Evolutionary conservation across 495 filamentous ascomycete species (phyloP).

Genomic region (Lasiosphaeriaceae sp.): DNA sequence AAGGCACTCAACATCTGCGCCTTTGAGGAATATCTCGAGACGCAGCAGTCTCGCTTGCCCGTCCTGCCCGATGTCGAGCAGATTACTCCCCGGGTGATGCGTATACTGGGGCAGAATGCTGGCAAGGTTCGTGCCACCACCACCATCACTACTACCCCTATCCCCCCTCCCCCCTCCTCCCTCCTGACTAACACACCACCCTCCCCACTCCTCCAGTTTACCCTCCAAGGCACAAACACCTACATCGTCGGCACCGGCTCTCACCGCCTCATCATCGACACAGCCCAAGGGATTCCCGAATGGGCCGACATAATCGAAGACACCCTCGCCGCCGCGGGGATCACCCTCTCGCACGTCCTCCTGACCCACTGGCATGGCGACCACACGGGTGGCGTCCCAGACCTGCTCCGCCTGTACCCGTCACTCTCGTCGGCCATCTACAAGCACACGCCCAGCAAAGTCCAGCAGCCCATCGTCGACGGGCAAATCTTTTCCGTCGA

Average conservation of each 20-base stretch:
- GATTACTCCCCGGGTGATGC: slow-evolving; percentile 39
- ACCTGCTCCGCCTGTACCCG: slow-evolving; percentile 47
- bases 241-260: slow-evolving; percentile 65
- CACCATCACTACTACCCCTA: too few relatives aligned
- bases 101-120: slow-evolving; percentile 31
- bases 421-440: slow-evolving; percentile 50
- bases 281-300: slow-evolving; percentile 54
- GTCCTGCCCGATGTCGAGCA: slow-evolving; percentile 35
- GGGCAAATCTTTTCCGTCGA: slow-evolving; percentile 64
- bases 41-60: slow-evolving; percentile 32
- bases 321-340: slow-evolving; percentile 55
- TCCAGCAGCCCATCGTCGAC: slow-evolving; percentile 54
- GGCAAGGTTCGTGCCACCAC: too few relatives aligned
- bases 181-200: neutral
- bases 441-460: slow-evolving; percentile 42
- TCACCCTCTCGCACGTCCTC: slow-evolving; percentile 50
- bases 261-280: slow-evolving; percentile 64
- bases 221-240: slow-evolving; percentile 60
- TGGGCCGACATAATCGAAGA: slow-evolving; percentile 51
- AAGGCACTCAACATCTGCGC: slow-evolving; percentile 41
- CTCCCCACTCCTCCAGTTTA: slow-evolving; percentile 22
- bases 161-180: too few relatives aligned
- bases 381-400: slow-evolving; percentile 65
- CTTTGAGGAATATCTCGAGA: slow-evolving; percentile 42
- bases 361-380: slow-evolving; percentile 83